Evolutionary conservation across 345 rosid genomes (phyloP).

Genomic region (Salix dunnii): DNA sequence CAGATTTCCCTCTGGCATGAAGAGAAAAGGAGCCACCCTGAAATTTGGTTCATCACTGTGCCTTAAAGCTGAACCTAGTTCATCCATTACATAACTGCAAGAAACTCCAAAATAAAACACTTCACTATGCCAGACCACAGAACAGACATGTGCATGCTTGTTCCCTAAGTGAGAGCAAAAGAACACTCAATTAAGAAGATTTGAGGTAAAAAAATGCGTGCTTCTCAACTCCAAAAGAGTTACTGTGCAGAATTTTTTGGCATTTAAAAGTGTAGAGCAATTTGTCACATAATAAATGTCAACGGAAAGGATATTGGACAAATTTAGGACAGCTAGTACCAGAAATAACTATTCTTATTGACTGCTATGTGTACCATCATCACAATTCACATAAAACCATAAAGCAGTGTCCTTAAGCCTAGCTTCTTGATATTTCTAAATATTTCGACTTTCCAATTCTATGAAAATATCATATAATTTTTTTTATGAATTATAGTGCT

Average conservation of each 20-base stretch:
- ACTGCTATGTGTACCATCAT: neutral
- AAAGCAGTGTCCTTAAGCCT: neutral
- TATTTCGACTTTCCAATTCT: neutral
- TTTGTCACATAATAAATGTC: neutral
- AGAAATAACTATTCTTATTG: neutral
- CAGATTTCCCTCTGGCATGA: slow-evolving; percentile 77
- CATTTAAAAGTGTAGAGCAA: too few species aligned
- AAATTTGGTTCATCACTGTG: slow-evolving; percentile 92
- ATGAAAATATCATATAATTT: neutral
- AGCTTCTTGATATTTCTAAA: neutral
- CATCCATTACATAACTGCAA: slow-evolving; percentile 95
- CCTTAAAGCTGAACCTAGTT: slow-evolving; percentile 80
- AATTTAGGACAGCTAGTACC: neutral
- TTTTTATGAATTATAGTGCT: neutral
- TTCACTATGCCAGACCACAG: neutral
- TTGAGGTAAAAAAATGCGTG: neutral
- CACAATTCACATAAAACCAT: neutral
- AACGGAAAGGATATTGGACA: neutral
- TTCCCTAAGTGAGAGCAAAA: too few species aligned
- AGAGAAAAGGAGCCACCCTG: slow-evolving; percentile 87
- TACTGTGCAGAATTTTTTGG: neutral
- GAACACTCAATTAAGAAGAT: neutral
- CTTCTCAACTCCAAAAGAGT: neutral
- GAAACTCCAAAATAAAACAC: slow-evolving; percentile 11
- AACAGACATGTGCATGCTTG: neutral